These are phyloP conservation scores for Xylaria telfairii DNA, from an alignment of 495 filamentous ascomycete species.

Conservation along the genomic window DNA sequence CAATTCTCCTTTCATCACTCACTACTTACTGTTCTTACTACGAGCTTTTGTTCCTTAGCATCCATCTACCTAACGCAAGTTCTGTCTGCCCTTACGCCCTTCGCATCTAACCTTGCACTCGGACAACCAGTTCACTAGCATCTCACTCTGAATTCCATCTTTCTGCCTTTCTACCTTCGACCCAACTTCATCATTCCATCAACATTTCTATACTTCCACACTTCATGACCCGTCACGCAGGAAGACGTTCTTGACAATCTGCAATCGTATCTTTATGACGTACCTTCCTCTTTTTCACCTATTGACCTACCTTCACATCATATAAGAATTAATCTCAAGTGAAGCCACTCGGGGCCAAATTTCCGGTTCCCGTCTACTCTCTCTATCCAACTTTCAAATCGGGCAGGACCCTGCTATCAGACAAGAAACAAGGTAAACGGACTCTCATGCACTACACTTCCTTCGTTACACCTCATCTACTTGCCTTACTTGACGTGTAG, in stretches of 20 bases:
- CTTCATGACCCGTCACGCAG: not conserved
- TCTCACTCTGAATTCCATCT: not conserved
- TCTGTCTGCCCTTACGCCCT: not conserved
- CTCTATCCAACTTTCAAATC: not conserved
- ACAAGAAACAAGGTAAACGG: not conserved
- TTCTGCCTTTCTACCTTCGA: not conserved
- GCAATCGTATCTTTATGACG: not conserved
- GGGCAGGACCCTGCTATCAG: not conserved
- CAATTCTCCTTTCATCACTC: not conserved
- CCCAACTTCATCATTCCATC: no score
- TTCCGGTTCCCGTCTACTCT: not conserved
- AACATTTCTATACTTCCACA: no score
- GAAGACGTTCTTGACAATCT: not conserved
- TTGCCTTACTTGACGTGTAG: not conserved
- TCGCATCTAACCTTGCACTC: not conserved
- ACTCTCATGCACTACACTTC: not conserved
- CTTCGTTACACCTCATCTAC: not conserved
- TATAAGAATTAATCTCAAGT: not conserved
- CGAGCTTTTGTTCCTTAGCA: not conserved
- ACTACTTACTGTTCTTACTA: not conserved
- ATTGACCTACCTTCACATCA: not conserved
- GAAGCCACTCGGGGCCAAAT: not conserved
- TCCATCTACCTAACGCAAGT: not conserved
- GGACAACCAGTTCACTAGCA: not conserved
- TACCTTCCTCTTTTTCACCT: not conserved